Percentiles rank a stretch among this genome's conserved stretches.
These are phyloP conservation scores for Ogataea degrootiae DNA, from an alignment of 805 yeast genomes.

Conservation along the genomic window DNA sequence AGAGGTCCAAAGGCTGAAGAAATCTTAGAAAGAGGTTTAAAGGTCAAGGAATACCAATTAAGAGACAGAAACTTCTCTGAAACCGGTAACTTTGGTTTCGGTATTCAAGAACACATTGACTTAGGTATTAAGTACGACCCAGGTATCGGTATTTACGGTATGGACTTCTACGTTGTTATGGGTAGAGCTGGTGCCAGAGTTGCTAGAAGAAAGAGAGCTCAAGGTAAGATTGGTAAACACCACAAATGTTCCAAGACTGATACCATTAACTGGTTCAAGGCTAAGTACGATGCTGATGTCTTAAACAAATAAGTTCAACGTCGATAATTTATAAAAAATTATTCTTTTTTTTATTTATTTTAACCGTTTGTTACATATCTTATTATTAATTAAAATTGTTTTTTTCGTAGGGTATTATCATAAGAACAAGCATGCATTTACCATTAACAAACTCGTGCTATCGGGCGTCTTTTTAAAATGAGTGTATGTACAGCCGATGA, in stretches of 20 bases:
- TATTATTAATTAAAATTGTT: neutral
- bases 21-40: constrained; percentile 98
- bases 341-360: too few relatives aligned
- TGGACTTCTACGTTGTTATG: constrained; percentile 99
- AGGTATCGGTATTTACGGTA: constrained; percentile 99
- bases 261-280: constrained; percentile 98
- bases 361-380: too few relatives aligned
- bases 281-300: constrained; percentile 99
- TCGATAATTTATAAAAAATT: too few relatives aligned
- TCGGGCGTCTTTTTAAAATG: too few relatives aligned
- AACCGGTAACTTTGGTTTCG: constrained; percentile 99
- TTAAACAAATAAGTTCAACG: constrained; percentile 57
- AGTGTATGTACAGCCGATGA: too few relatives aligned
- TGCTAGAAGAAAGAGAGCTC: constrained; percentile 96
- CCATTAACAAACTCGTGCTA: too few relatives aligned
- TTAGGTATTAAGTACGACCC: constrained; percentile 99
- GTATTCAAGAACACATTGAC: constrained; percentile 99
- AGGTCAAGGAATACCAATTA: constrained; percentile 99
- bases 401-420: neutral
- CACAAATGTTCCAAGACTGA: constrained; percentile 93
- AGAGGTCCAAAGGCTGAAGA: constrained; percentile 99
- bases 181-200: constrained; percentile 99
- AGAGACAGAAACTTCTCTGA: constrained; percentile 91
- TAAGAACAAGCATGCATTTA: too few relatives aligned
- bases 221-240: constrained; percentile 81